Percentiles rank a stretch among this genome's conserved stretches.
phyloP scores from a whole-genome alignment of 148 eudicot genomes.

The Tetragonia tetragonoides region DNA sequence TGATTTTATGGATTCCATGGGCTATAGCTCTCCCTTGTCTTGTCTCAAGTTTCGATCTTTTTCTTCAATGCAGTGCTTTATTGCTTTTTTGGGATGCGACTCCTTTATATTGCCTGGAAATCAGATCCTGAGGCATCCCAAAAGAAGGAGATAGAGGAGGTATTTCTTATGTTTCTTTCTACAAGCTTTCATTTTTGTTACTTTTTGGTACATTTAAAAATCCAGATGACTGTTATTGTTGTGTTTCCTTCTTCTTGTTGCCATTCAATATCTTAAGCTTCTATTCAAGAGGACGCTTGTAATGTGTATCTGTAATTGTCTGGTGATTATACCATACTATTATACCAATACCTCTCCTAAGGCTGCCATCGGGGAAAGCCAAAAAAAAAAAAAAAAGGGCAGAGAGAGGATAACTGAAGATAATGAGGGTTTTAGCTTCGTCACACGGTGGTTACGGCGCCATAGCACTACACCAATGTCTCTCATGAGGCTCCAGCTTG shows the following conservation, averaged over 20 bases:
- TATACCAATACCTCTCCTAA: no score
- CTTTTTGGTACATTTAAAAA: constrained; percentile 5
- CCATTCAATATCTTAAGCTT: neutral
- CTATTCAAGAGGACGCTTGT: no score
- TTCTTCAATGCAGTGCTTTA: constrained; percentile 71
- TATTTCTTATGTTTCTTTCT: constrained; percentile 24
- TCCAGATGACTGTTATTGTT: neutral
- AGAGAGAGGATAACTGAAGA: no score
- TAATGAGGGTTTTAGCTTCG: no score
- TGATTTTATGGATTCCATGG: neutral
- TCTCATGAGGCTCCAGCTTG: no score
- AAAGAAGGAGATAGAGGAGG: constrained; percentile 97
- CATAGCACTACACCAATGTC: no score
- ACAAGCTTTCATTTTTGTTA: neutral
- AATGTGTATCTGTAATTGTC: neutral
- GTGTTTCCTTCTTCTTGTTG: neutral
- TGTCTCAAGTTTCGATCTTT: constrained; percentile 4
- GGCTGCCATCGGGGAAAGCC: no score
- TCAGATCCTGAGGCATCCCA: constrained; percentile 82
- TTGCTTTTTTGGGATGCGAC: constrained; percentile 81
- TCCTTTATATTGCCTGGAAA: constrained; percentile 97
- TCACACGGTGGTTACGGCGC: no score
- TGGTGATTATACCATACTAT: neutral
- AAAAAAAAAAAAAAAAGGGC: no score
- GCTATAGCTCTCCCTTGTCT: no score